phyloP scores from a whole-genome alignment of 2,329 filamentous ascomycete species.

The Aspergillus tubingensis region DNA sequence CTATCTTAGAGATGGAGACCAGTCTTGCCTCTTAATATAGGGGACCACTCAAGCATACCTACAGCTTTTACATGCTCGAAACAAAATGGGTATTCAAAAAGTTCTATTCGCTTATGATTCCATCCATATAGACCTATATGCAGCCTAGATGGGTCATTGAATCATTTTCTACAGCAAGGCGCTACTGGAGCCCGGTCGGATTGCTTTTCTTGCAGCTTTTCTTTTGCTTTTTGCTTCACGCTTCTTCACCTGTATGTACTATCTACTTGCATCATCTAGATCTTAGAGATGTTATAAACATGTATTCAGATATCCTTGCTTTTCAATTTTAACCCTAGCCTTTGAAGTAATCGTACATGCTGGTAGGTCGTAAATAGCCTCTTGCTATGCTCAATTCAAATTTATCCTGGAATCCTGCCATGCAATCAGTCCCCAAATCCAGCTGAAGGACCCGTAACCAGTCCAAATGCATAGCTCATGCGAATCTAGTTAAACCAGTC shows the following conservation, averaged over 20 bases:
- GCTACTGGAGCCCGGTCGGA: slow-evolving; percentile 30
- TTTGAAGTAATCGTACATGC: not conserved
- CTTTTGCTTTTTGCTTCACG: not conserved
- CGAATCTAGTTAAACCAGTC: too few relatives aligned
- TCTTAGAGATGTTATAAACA: not conserved
- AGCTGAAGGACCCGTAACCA: too few relatives aligned
- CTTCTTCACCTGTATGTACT: not conserved
- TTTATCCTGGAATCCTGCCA: too few relatives aligned
- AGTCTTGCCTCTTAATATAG: not conserved
- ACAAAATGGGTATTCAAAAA: not conserved
- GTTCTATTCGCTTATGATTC: slow-evolving; percentile 10
- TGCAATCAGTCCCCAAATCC: too few relatives aligned
- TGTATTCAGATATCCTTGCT: not conserved
- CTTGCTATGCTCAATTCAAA: too few relatives aligned
- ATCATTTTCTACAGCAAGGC: slow-evolving; percentile 29
- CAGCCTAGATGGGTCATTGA: slow-evolving; percentile 15
- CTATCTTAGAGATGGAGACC: not conserved
- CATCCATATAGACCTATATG: slow-evolving; percentile 19
- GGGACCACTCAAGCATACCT: not conserved
- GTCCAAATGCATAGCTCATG: too few relatives aligned
- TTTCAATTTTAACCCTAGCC: not conserved
- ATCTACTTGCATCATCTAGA: not conserved
- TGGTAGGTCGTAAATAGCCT: not conserved
- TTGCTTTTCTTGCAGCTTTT: slow-evolving; percentile 3
- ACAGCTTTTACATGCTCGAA: not conserved